Percentiles rank a stretch among this genome's conserved stretches.
These are phyloP conservation scores for Staphylotrichum longicolle DNA, from an alignment of 495 filamentous ascomycete genomes.

Conservation along the genomic window DNA sequence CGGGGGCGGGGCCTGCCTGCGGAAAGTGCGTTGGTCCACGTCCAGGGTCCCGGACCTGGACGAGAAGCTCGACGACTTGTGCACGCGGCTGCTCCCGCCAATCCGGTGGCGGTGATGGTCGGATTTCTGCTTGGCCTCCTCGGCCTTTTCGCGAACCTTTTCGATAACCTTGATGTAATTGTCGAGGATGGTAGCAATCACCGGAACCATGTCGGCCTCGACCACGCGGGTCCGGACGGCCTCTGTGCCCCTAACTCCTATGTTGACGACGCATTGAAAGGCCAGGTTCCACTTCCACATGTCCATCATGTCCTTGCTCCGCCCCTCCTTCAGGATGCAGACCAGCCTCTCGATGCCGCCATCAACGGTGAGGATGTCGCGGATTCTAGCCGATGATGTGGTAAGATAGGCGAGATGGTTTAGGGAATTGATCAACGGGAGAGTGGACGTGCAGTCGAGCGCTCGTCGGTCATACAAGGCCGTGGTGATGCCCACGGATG, in stretches of 20 bases:
- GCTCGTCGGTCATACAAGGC: constrained; percentile 96
- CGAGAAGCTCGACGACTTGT: constrained; percentile 49
- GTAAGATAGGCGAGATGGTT: constrained; percentile 98
- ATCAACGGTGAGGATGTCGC: constrained; percentile 97
- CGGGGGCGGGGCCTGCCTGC: constrained; percentile 47
- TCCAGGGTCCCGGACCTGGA: constrained; percentile 48
- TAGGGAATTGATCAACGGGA: constrained; percentile 95
- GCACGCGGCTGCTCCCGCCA: constrained; percentile 41
- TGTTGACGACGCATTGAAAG: constrained; percentile 98
- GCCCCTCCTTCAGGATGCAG: constrained; percentile 94
- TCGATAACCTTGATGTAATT: constrained; percentile 98
- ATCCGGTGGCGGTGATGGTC: constrained; percentile 46
- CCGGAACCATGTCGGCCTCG: constrained; percentile 97
- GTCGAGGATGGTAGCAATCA: constrained; percentile 97
- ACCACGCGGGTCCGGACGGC: constrained; percentile 89
- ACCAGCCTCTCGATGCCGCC: constrained; percentile 94
- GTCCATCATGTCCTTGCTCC: constrained; percentile 97
- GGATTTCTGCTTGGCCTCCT: constrained; percentile 58
- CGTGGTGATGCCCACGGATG: constrained; percentile 97
- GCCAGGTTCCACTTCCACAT: constrained; percentile 99
- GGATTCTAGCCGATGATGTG: constrained; percentile 95
- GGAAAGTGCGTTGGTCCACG: constrained; percentile 46
- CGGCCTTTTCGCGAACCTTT: constrained; percentile 78
- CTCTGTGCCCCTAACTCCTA: constrained; percentile 94
- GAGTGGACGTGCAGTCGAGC: constrained; percentile 94